Evolutionary conservation across 2,329 filamentous ascomycete species (phyloP), one percentile per base, ranked within the genome.

Genomic region (Fusarium hainanense): DNA sequence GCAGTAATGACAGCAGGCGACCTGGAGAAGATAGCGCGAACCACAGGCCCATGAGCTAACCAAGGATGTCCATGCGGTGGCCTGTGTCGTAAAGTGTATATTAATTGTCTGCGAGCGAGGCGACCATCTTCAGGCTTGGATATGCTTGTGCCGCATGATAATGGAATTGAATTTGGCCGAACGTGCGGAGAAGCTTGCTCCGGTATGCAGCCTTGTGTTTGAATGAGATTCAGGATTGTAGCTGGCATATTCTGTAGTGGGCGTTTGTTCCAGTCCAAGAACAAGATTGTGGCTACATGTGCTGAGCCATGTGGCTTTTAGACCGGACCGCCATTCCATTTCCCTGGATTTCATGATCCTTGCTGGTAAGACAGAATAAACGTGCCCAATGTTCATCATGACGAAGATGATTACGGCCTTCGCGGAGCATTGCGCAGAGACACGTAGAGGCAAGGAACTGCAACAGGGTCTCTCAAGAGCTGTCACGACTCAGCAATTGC

Each of bases 131-230:
- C 57, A 52, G 46, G 54, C 62, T 67, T 67, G 66, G 67, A 58
- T 49, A 67, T 69, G 60, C 51, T 58, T 56, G 55, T 66, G 70
- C 65, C 61, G 62, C 59, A 71, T 63, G 41, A 62, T 68, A 37
- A 18, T 37, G 57, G 57, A 68, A 65, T 67, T 68, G 59, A 73
- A 74, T 69, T 70, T 68, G 69, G 56, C 69, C 60, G 56, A 70
- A 66, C 56, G 46, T 75, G 64, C 72, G 71, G 72, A 72, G 72
- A 71, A 64, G 69, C 69, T 69, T 64, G 63, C 68, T 71, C 66
- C 54, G 55, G 58, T 21, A 57, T 51, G 48, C 68, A 71, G 68
- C 55, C 63, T 70, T 50, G 64, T 71, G 63, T 65, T 65, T 57
- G 68, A 68, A 57, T 40, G 64, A 66, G 63, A 66, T 71, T 70